A percentile compares a stretch with the other conserved stretches of the same genome.
Evolutionary conservation across 352 stramenopile genomes (phyloP).

Genomic region (Thalassiosira allenii): DNA sequence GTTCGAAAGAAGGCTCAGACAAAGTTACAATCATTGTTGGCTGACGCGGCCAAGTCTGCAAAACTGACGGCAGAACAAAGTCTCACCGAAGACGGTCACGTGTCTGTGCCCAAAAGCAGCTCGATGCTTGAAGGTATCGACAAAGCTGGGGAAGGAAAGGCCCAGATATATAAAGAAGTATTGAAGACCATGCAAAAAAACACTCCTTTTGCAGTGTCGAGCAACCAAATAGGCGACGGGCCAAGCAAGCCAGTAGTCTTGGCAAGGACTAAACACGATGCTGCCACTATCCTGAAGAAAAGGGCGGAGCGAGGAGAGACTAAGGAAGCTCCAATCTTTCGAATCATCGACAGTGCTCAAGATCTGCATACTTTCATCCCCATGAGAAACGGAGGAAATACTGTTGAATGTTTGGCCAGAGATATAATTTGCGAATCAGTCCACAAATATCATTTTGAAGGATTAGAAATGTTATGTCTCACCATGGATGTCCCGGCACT

Average conservation of each 20-base stretch:
- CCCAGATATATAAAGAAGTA: not conserved
- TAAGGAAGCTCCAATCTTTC: not conserved
- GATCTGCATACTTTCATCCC: slow-evolving; percentile 3
- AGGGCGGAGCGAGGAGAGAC: not conserved
- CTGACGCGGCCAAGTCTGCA: not conserved
- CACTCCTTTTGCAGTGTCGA: not conserved
- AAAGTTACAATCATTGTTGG: not conserved
- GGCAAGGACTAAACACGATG: not conserved
- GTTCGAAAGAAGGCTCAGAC: not conserved
- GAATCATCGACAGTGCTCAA: not conserved
- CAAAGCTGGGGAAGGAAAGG: slow-evolving; percentile 10
- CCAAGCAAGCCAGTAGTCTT: slow-evolving; percentile 2
- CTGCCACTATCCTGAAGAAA: not conserved
- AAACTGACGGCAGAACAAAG: slow-evolving; percentile 15
- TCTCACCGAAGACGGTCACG: slow-evolving; percentile 6
- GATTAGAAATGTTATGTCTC: slow-evolving; percentile 23
- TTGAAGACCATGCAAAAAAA: not conserved
- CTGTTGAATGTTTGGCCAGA: slow-evolving; percentile 15
- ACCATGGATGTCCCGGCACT: slow-evolving; percentile 18
- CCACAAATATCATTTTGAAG: slow-evolving; percentile 20
- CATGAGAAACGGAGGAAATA: slow-evolving; percentile 1
- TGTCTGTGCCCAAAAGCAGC: slow-evolving; percentile 7
- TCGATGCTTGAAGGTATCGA: slow-evolving; percentile 17
- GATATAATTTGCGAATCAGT: slow-evolving; percentile 21
- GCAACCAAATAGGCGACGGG: not conserved